phyloP scores from a whole-genome alignment of 495 filamentous ascomycete genomes.

The Penicillium bialowiezense region DNA sequence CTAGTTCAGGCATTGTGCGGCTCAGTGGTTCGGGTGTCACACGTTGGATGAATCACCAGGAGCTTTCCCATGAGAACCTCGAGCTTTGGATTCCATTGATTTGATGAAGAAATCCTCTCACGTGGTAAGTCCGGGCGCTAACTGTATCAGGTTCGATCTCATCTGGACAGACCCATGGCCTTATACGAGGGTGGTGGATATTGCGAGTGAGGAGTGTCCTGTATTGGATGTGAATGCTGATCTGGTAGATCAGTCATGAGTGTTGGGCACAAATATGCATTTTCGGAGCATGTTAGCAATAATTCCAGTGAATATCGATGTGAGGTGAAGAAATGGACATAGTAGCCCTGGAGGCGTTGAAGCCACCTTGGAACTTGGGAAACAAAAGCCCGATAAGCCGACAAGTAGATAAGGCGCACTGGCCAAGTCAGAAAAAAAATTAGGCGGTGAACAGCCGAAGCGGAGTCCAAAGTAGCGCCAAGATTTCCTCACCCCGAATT shows the following conservation, averaged over 20 bases:
- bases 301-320: no score
- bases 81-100: neutral
- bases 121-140: neutral
- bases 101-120: neutral
- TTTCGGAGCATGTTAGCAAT: no score
- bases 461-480: constrained; percentile 35
- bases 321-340: no score
- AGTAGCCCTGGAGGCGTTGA: neutral
- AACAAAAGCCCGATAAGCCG: neutral
- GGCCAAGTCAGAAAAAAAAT: constrained; percentile 14
- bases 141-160: constrained; percentile 36
- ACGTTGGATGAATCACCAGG: neutral
- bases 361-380: no score
- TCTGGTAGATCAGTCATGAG: constrained; percentile 20
- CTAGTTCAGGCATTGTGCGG: neutral
- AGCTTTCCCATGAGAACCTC: neutral
- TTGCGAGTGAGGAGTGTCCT: constrained; percentile 41
- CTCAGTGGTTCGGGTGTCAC: neutral
- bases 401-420: constrained; percentile 12
- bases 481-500: constrained; percentile 43
- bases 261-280: neutral
- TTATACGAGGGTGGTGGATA: constrained; percentile 35
- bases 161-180: constrained; percentile 48
- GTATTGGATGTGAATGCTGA: constrained; percentile 30
- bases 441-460: constrained; percentile 37